Conservation (phyloP, 2,329 filamentous ascomycete genomes). For the Alternaria alternata region DNA sequence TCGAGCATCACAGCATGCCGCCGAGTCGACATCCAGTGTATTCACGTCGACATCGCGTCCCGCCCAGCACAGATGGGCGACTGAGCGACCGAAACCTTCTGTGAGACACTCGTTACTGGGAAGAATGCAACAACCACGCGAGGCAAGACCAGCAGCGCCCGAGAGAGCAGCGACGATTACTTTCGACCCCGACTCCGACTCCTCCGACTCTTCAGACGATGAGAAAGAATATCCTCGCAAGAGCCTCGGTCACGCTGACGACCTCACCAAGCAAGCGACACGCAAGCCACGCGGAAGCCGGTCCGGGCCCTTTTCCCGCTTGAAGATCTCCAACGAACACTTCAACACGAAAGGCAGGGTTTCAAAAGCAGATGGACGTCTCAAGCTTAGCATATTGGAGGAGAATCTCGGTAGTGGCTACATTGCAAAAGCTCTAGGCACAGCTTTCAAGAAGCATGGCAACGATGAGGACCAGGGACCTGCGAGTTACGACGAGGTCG, state of each 20-base stretch:
- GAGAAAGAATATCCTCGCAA: constrained; percentile 25
- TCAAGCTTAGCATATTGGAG: constrained; percentile 73
- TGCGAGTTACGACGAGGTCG: constrained; percentile 20
- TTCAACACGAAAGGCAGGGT: constrained; percentile 71
- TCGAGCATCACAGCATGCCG: background rate
- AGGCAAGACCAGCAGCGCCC: constrained; percentile 21
- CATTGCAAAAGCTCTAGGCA: constrained; percentile 75
- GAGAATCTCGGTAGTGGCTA: constrained; percentile 75
- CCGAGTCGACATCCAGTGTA: background rate
- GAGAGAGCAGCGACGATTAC: constrained; percentile 35
- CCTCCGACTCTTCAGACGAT: constrained; percentile 37
- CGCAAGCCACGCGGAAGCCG: constrained; percentile 19
- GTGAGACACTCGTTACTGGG: constrained; percentile 32
- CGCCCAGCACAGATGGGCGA: constrained; percentile 37
- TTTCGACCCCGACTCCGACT: constrained; percentile 42
- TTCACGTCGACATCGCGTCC: constrained; percentile 24
- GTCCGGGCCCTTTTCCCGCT: constrained; percentile 57
- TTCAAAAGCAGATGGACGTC: constrained; percentile 71
- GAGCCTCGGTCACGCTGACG: constrained; percentile 27
- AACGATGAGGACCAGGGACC: constrained; percentile 48
- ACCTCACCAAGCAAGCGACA: constrained; percentile 13
- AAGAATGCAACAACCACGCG: constrained; percentile 23
- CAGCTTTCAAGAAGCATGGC: constrained; percentile 67
- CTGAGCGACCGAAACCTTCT: constrained; percentile 41
- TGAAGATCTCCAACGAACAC: constrained; percentile 69